Evolutionary conservation across 2,329 filamentous ascomycete species (phyloP), one percentile per base, ranked within the genome.

Genomic region (Daldinia sp.): DNA sequence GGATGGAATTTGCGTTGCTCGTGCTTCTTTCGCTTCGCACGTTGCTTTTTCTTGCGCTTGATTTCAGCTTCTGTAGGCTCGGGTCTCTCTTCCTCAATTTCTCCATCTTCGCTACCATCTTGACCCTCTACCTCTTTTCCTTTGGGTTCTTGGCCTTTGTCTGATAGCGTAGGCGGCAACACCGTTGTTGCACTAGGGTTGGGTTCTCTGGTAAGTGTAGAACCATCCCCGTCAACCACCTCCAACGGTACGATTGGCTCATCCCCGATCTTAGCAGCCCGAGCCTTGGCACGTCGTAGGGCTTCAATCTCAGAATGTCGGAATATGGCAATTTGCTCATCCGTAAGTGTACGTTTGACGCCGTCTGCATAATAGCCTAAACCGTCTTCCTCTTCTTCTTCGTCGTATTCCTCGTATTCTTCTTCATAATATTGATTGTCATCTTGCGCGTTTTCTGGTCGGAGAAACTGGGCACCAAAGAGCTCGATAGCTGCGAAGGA

Each of bases 311-410:
- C 94, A 1, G 91, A 94, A 74, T 96, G 92, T 64, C 94, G 85
- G 75, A 97, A 97, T 64, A 97, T 94, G 54, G 87, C 87, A 69
- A 97, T 92, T 79, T 97, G 92, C 70, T 93, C 91, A 72, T 97
- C 92, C 8, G 94, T 97, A 71, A 98, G 82, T 15, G 93, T 97
- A 37, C 94, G 90, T 75, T 95, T 95, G 64, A 88, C 87, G 2
- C 94, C 94, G 73, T 98, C 94, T 0, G 85, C 78, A 70, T 98
- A 98, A 76, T 92, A 94, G 15, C 93, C 94, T 13, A 97, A 81
- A 0, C 80, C 87, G 72, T 92, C 90, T 35, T 89, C 85, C 23
- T 88, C 86, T 25, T 88, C 85, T 21, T 88, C 86, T n/a, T 75
- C 66, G 58, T 74, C 71, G 2, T 76, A 66, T 15, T 77, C 72